Evolutionary conservation across 1,284 basidiomycete genomes (phyloP).

Genomic region (Sphagnurus paluster): DNA sequence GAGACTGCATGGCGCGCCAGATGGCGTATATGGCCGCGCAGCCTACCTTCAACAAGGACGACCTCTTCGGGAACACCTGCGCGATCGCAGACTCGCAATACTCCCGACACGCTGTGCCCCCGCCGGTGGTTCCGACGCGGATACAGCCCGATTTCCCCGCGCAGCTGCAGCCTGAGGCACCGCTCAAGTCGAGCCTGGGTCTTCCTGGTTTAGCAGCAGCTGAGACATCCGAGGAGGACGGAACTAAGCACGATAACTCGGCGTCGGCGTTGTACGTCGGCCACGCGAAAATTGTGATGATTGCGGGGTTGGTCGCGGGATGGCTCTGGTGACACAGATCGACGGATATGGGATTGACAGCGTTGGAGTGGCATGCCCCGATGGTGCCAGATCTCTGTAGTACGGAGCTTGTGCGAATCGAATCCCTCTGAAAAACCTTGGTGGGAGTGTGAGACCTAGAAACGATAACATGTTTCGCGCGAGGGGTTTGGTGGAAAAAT

Average conservation of each 20-base stretch:
- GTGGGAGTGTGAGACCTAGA: too few relatives aligned
- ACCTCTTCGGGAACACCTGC: slow-evolving; percentile 27
- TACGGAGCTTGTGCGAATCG: not conserved
- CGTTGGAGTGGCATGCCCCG: not conserved
- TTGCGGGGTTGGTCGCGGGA: too few relatives aligned
- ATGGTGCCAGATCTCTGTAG: not conserved
- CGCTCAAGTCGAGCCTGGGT: not conserved
- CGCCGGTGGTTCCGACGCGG: slow-evolving; percentile 7
- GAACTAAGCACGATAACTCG: too few relatives aligned
- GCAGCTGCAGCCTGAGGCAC: slow-evolving; percentile 2
- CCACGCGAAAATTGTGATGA: too few relatives aligned
- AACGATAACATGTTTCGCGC: too few relatives aligned
- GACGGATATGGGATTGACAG: too few relatives aligned
- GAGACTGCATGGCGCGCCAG: slow-evolving; percentile 28
- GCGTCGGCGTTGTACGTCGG: too few relatives aligned
- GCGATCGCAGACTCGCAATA: slow-evolving; percentile 16
- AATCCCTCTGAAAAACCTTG: not conserved
- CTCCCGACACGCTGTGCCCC: not conserved
- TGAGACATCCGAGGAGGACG: too few relatives aligned
- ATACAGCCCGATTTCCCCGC: slow-evolving; percentile 30
- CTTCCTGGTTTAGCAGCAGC: too few relatives aligned
- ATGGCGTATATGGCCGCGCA: slow-evolving; percentile 23
- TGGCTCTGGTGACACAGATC: too few relatives aligned
- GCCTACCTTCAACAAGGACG: slow-evolving; percentile 20
- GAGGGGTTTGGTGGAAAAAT: too few relatives aligned